Evolutionary conservation across 257 asterid species (phyloP).

Genomic region (Solanum medicagineum): DNA sequence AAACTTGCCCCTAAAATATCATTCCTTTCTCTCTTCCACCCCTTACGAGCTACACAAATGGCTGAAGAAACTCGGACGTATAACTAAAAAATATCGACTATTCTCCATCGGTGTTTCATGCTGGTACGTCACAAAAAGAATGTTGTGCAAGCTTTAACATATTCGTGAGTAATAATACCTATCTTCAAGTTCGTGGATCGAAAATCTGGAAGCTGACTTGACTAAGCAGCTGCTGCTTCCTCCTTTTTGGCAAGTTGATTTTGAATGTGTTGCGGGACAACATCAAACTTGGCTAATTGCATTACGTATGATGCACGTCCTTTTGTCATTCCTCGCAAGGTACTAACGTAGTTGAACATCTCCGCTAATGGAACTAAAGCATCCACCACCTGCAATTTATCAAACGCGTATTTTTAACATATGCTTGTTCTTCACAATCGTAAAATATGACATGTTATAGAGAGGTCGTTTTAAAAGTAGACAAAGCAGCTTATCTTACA

Average conservation of each 20-base stretch:
- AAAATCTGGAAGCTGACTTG: background rate
- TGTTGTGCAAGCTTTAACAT: background rate
- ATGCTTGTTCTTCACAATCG: background rate
- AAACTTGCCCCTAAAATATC: background rate
- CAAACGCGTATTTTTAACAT: background rate
- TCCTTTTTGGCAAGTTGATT: conserved; percentile 71
- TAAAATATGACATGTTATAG: background rate
- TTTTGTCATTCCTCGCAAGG: conserved; percentile 86
- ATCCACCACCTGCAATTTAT: conserved; percentile 64
- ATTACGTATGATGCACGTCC: conserved; percentile 93
- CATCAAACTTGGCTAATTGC: conserved; percentile 93
- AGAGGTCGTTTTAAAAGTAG: background rate
- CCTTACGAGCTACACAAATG: background rate
- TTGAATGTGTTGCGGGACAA: conserved; percentile 95
- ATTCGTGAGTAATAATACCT: background rate
- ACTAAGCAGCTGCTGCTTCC: conserved; percentile 63
- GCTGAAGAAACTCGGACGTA: background rate
- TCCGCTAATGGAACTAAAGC: conserved; percentile 87
- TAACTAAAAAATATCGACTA: background rate
- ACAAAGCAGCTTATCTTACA: background rate
- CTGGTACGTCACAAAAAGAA: background rate
- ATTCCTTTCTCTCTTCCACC: background rate
- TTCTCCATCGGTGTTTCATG: background rate
- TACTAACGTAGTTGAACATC: conserved; percentile 96
- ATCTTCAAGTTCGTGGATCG: background rate